phyloP scores from a whole-genome alignment of 805 yeast genomes.

The Jamesozyma gamospora region DNA sequence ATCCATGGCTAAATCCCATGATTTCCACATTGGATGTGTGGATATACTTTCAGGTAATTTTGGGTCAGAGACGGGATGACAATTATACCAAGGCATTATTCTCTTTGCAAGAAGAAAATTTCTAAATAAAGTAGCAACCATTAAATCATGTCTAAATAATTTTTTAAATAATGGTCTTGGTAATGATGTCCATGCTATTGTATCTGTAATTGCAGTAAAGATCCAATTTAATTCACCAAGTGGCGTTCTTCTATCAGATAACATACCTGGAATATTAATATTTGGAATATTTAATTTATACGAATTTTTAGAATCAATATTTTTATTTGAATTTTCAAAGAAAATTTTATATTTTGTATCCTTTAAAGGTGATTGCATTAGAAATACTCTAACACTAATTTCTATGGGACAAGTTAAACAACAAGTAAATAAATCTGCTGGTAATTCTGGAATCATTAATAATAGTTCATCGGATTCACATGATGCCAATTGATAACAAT shows the following conservation, averaged over 20 bases:
- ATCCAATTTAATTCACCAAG: slow-evolving; percentile 96
- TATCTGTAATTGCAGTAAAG: slow-evolving; percentile 94
- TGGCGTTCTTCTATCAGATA: slow-evolving; percentile 90
- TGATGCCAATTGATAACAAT: slow-evolving; percentile 89
- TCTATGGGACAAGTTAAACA: slow-evolving; percentile 94
- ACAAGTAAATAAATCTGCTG: slow-evolving; percentile 92
- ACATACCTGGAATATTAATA: slow-evolving; percentile 74
- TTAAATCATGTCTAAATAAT: slow-evolving; percentile 85
- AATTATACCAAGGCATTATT: slow-evolving; percentile 85
- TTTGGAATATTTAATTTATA: slow-evolving; percentile 26
- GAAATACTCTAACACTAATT: slow-evolving; percentile 83
- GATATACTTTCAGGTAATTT: slow-evolving; percentile 74
- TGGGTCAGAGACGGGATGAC: slow-evolving; percentile 93
- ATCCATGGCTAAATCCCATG: slow-evolving; percentile 96
- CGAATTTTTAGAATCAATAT: slow-evolving; percentile 12
- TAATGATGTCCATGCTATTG: slow-evolving; percentile 92
- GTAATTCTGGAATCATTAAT: slow-evolving; percentile 89
- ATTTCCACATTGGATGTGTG: slow-evolving; percentile 90
- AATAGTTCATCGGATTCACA: slow-evolving; percentile 76
- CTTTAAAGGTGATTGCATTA: slow-evolving; percentile 67
- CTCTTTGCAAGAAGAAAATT: slow-evolving; percentile 87
- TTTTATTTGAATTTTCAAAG: slow-evolving; percentile 24
- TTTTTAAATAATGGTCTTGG: slow-evolving; percentile 83
- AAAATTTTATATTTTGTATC: slow-evolving; percentile 33
- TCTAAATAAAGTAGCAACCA: slow-evolving; percentile 92